These are phyloP conservation scores for Fistulinella cinereoalba DNA, from an alignment of 1,284 basidiomycete species.

Conservation along the genomic window DNA sequence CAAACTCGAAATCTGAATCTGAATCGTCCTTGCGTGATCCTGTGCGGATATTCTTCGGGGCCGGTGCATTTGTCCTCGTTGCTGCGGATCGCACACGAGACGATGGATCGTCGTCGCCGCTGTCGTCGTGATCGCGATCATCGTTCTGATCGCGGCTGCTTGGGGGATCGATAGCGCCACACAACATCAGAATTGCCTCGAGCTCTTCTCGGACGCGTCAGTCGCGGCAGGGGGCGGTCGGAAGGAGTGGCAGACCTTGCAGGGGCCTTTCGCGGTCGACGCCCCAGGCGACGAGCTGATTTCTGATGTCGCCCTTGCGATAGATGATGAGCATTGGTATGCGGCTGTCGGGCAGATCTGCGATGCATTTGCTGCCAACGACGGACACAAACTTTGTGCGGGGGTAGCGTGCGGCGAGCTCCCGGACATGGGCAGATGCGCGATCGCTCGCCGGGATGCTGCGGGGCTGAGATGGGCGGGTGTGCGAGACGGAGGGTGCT, in stretches of 20 bases:
- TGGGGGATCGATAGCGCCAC: conserved; percentile 54
- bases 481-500: conserved; percentile 20
- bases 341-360: conserved; percentile 90
- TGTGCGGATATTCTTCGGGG: conserved; percentile 59
- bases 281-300: conserved; percentile 85
- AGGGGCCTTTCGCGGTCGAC: conserved; percentile 71
- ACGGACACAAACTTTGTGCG: conserved; percentile 96
- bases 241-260: conserved; percentile 58
- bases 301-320: conserved; percentile 83
- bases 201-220: conserved; percentile 49
- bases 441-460: conserved; percentile 82
- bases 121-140: conserved; percentile 37
- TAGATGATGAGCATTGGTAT: conserved; percentile 94
- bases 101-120: conserved; percentile 45
- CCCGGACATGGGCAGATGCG: conserved; percentile 67
- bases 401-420: conserved; percentile 79
- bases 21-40: conserved; percentile 48
- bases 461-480: conserved; percentile 6
- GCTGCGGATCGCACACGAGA: conserved; percentile 52
- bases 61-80: conserved; percentile 53
- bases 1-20: conserved; percentile 52
- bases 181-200: conserved; percentile 61
- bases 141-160: conserved; percentile 31
- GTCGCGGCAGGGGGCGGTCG: background rate
- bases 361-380: conserved; percentile 93